These are phyloP conservation scores for Tulasnella sp. DNA, from an alignment of 768 basidiomycete genomes.

Conservation along the genomic window DNA sequence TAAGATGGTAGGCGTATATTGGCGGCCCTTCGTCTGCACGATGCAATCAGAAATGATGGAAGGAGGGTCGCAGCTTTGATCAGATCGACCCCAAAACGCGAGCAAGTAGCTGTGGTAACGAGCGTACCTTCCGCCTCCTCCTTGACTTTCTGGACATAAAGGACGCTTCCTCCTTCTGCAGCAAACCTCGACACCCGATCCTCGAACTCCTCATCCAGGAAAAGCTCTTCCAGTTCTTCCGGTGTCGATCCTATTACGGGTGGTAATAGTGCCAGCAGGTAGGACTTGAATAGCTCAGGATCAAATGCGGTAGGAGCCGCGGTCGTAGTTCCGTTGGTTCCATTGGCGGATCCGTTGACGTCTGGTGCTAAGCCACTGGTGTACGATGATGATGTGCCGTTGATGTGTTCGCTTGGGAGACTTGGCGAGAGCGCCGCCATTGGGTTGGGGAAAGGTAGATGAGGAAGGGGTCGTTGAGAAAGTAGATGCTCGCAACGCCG, in stretches of 20 bases:
- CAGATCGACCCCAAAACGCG: constrained; percentile 20
- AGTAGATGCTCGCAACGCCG: constrained; percentile 1
- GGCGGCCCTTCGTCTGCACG: constrained; percentile 64
- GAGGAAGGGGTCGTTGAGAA: constrained; percentile 12
- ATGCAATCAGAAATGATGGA: neutral
- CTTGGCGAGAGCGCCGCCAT: constrained; percentile 28
- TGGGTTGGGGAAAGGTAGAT: constrained; percentile 2
- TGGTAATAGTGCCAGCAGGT: constrained; percentile 73
- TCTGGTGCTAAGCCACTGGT: neutral
- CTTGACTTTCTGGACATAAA: constrained; percentile 81
- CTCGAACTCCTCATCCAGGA: constrained; percentile 72
- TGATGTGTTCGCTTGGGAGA: constrained; percentile 14
- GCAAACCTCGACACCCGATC: constrained; percentile 78
- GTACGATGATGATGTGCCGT: constrained; percentile 20
- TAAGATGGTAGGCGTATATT: constrained; percentile 68
- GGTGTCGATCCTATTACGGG: constrained; percentile 75
- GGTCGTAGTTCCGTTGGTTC: constrained; percentile 18
- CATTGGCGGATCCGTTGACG: constrained; percentile 27
- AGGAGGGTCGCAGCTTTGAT: neutral
- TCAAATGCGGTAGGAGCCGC: constrained; percentile 55
- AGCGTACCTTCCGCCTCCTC: constrained; percentile 72
- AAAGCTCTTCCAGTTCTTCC: constrained; percentile 66
- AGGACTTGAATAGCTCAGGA: constrained; percentile 66
- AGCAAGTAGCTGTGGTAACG: neutral
- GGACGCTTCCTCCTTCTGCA: constrained; percentile 69